Conservation (phyloP, 495 filamentous ascomycete species). For the Daldinia decipiens region DNA sequence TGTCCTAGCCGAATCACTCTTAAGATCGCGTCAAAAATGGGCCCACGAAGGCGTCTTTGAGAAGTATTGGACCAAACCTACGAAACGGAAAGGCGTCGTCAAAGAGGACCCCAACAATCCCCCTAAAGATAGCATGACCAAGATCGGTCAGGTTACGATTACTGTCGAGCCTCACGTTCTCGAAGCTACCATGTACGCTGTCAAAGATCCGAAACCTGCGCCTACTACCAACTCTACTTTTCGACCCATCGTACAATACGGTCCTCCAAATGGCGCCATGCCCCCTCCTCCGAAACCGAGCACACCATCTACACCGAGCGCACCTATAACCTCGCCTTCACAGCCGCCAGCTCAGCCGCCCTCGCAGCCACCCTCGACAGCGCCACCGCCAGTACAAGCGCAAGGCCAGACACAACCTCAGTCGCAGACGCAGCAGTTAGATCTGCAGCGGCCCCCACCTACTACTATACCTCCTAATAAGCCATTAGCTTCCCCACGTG, state of each 20-base stretch:
- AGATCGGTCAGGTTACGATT: slow-evolving; percentile 81
- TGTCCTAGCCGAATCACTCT: slow-evolving; percentile 82
- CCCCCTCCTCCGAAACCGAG: slow-evolving; percentile 63
- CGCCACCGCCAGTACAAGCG: slow-evolving; percentile 35
- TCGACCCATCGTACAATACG: slow-evolving; percentile 77
- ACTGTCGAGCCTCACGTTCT: slow-evolving; percentile 92
- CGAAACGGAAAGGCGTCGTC: slow-evolving; percentile 77
- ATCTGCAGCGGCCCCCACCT: slow-evolving; percentile 36
- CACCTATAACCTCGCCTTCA: slow-evolving; percentile 21
- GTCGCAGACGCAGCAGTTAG: slow-evolving; percentile 32
- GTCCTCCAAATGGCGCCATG: slow-evolving; percentile 68
- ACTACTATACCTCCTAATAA: slow-evolving; percentile 23
- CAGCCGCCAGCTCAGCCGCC: slow-evolving; percentile 23
- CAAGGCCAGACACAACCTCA: slow-evolving; percentile 36
- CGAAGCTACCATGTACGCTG: slow-evolving; percentile 84
- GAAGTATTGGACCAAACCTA: slow-evolving; percentile 92
- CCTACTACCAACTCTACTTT: slow-evolving; percentile 51
- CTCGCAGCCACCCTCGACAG: slow-evolving; percentile 21
- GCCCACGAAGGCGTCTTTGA: slow-evolving; percentile 87
- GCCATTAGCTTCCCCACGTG: slow-evolving; percentile 38
- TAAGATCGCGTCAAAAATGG: slow-evolving; percentile 89
- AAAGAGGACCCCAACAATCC: slow-evolving; percentile 80
- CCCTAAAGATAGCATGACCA: slow-evolving; percentile 85
- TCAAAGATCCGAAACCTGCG: slow-evolving; percentile 73
- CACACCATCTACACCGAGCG: slow-evolving; percentile 47